Base-by-base conservation (phyloP, 148 eudicot species). In the Chenopodium berlandieri region DNA sequence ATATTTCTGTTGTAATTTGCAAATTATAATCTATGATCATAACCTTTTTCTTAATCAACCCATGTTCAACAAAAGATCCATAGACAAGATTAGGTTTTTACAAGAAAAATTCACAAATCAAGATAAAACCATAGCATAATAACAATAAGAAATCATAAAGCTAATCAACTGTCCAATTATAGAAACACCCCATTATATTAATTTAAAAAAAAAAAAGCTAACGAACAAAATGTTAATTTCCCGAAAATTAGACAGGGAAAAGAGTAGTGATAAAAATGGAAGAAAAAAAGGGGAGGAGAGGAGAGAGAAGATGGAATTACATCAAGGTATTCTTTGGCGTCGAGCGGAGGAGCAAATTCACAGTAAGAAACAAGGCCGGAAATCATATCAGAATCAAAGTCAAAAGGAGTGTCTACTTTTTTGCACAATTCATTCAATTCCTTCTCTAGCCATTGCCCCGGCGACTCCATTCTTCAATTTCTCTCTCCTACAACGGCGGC, bases 301-400 rank as follows among this genome's bases (percentile, higher is more conserved):
- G 19, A 30, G 50, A 80, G 11, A 50, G 56, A 48, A 19, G 17
- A 19, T 14, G 23, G 40, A 23, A 73, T 31, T 91, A 96, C 99
- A 81, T 94, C 95, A 62, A 96, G 99, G 85, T 94, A 97, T 75
- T 94, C 99, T 86, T 97, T 92, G 82, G 99, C 99, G 78, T 94
- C 97, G 54, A 90, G 86, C 20, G 98, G 98, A 75, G 99, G 87
- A 75, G 99, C 99, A 47, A 91, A 85, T 58, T 94, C 91, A 54
- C 99, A 97, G 81, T 97, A 97, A 56, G 99, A 97, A 78, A 94
- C 99, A 60, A 97, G 97, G 20, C 99, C 99, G 5, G 99, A 92
- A 11, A 94, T 94, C 81, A 97, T 75, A 40, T 97, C 99, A 4
- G 68, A 88, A 79, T 97, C 99, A 70, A 94, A 91, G 75, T 87